Evolutionary conservation across 2,329 filamentous ascomycete genomes (phyloP), one percentile per base, ranked within the genome.

Genomic region (Calonectria hawksworthii): DNA sequence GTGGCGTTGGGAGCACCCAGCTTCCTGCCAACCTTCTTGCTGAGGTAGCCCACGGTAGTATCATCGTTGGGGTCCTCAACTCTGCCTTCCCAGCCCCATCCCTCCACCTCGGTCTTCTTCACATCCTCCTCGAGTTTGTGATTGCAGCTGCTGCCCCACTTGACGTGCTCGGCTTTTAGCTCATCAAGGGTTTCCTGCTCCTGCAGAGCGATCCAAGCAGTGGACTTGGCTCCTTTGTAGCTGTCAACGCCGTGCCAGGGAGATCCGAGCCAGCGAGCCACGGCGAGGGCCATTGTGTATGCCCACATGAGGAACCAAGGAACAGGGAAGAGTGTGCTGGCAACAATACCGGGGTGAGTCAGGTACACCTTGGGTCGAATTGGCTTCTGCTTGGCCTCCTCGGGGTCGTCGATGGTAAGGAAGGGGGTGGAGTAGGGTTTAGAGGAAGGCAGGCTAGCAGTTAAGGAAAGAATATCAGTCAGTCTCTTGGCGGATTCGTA

Each of bases 401-500:
- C 74, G 5, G 75, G 70, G 34, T 83, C 70, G 72, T 81, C 67
- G 23, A 76, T 65, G 3, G 87, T 85, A 71, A 94, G 89, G 83
- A 92, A 96, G 0, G 86, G 83, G 6, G 86, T 83, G 3, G 93
- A 89, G 82, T 89, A 90, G 0, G 91, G 88, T 3, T 87, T 85
- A 0, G 93, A 91, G 18, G 92, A 89, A 0, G 95, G 93, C 1
- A 96, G 88, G 28, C 91, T 88, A 14, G 91, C 90, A 0, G 95
- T 96, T 30, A 99, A 87, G n/a, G 91, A 90, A 74, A 99, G 87
- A 21, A 98, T 81, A 83, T 99, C 97, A 1, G 95, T 98, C 26
- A 99, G 87, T 28, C 96, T 93, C 86, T 99, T 99, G 72, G 93
- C 93, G 75, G 92, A 93, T 85, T 99, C 96, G 86, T 99, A 99